Evolutionary conservation across 2,329 filamentous ascomycete genomes (phyloP), one percentile per base, ranked within the genome.

Genomic region (Penicillium sclerotiorum): DNA sequence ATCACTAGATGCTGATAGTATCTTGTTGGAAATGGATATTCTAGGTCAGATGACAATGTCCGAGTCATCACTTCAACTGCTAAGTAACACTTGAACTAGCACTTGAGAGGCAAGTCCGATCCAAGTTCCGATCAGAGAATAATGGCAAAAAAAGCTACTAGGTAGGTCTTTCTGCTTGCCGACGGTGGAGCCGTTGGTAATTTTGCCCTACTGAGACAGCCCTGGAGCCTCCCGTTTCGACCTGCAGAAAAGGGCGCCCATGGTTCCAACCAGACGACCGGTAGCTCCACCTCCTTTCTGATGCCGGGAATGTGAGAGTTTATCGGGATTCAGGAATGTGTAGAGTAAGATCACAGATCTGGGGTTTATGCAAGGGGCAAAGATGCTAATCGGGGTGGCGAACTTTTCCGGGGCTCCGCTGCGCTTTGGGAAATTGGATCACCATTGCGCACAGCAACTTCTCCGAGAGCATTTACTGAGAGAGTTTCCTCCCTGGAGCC

Each of bases 331-430:
- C n/a, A n/a, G 22, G n/a, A 39, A n/a, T 15, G 11, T 30, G 23
- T 33, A 36, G 45, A 21, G 17, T 33, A 36, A 32, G 41, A 15
- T 49, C 27, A 11, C 38, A 54, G 52, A 57, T 57, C 49, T 48
- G 52, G 57, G 58, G 53, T 15, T 55, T 47, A 48, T 61, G 58
- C 58, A 61, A 61, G 58, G 58, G 58, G 50, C 50, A 53, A 54
- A 50, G 49, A 41, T 41, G 48, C 30, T 41, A 33, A 51, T 52
- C 23, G 32, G 44, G 36, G 33, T 38, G 48, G 45, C 30, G 20
- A 18, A 40, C 21, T 38, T 35, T 27, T 2, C 15, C 40, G 27
- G n/a, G 40, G 40, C 20, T 43, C 28, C 28, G 36, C 36, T 23
- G 27, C n/a, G 15, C 4, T 8, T 36, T 20, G 27, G 43, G 43